These are phyloP conservation scores for Arthrobotrys pseudoclavata DNA, from an alignment of 2,329 filamentous ascomycete genomes.

Conservation along the genomic window DNA sequence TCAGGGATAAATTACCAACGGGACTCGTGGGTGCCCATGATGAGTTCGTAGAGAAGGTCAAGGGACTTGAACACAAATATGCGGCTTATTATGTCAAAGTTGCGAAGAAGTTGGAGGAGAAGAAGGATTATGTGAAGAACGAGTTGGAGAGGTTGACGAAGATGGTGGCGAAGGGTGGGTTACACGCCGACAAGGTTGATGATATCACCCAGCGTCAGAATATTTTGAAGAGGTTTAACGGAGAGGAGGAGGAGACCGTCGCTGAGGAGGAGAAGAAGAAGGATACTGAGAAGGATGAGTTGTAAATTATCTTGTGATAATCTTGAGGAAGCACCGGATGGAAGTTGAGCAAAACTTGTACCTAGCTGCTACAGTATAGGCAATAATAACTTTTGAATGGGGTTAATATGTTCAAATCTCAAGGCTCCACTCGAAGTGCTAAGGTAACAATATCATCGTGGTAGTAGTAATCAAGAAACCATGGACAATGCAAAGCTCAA, in stretches of 20 bases:
- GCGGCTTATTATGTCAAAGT: slow-evolving; percentile 95
- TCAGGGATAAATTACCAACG: slow-evolving; percentile 76
- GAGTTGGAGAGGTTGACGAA: slow-evolving; percentile 72
- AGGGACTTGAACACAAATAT: slow-evolving; percentile 80
- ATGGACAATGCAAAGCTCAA: not conserved
- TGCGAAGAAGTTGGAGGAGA: slow-evolving; percentile 72
- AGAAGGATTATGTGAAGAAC: slow-evolving; percentile 86
- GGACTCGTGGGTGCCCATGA: slow-evolving; percentile 74
- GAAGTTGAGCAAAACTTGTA: not conserved
- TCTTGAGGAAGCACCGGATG: not conserved
- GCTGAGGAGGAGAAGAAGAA: slow-evolving; percentile 14
- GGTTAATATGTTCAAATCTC: not conserved
- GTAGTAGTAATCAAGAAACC: slow-evolving; percentile 2
- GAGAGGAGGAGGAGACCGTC: slow-evolving; percentile 11
- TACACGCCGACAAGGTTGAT: slow-evolving; percentile 55
- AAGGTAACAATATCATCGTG: not conserved
- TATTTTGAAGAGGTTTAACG: slow-evolving; percentile 52
- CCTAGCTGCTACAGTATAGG: too few relatives aligned
- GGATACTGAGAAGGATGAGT: slow-evolving; percentile 47
- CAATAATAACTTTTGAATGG: not conserved
- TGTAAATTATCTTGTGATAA: slow-evolving; percentile 27
- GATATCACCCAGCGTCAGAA: slow-evolving; percentile 51
- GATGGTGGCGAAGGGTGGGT: slow-evolving; percentile 41
- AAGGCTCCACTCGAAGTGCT: not conserved
- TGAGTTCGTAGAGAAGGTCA: slow-evolving; percentile 80